phyloP scores from a whole-genome alignment of 768 basidiomycete genomes.

The Leccinum disarticulatum region DNA sequence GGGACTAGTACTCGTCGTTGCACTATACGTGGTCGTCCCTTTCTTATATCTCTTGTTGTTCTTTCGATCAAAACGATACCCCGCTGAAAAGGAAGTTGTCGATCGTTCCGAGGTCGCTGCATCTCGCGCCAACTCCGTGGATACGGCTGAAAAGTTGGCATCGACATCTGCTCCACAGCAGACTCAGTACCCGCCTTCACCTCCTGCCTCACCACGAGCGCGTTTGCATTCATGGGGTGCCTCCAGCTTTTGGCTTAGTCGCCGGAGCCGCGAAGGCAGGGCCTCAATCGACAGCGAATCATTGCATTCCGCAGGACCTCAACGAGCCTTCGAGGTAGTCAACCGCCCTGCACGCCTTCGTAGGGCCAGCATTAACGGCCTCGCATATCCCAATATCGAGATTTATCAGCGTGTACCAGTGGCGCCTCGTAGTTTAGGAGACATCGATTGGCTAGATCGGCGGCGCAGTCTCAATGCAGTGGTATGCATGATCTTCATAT shows the following conservation, averaged over 20 bases:
- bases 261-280: slow-evolving; percentile 37
- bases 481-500: slow-evolving; percentile 44
- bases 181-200: slow-evolving; percentile 32
- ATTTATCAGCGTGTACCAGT: slow-evolving; percentile 44
- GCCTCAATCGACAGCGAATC: slow-evolving; percentile 41
- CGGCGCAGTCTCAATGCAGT: slow-evolving; percentile 69
- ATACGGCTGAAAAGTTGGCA: slow-evolving; percentile 42
- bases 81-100: slow-evolving; percentile 18
- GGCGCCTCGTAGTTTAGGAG: slow-evolving; percentile 56
- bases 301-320: slow-evolving; percentile 34
- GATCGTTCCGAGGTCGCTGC: slow-evolving; percentile 25
- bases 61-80: slow-evolving; percentile 13
- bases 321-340: slow-evolving; percentile 47
- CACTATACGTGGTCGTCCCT: slow-evolving; percentile 57
- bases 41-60: slow-evolving; percentile 36
- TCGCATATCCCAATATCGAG: slow-evolving; percentile 43
- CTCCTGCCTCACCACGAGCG: slow-evolving; percentile 32
- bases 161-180: slow-evolving; percentile 28
- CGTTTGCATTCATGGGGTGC: slow-evolving; percentile 41
- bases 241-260: slow-evolving; percentile 36
- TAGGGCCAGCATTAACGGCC: slow-evolving; percentile 49
- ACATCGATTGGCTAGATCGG: slow-evolving; percentile 77
- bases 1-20: slow-evolving; percentile 62
- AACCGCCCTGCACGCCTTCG: slow-evolving; percentile 52
- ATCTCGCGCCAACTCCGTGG: slow-evolving; percentile 39